Evolutionary conservation across 73 alveolate species (phyloP).

Genomic region (Vitrella brassicaformis): DNA sequence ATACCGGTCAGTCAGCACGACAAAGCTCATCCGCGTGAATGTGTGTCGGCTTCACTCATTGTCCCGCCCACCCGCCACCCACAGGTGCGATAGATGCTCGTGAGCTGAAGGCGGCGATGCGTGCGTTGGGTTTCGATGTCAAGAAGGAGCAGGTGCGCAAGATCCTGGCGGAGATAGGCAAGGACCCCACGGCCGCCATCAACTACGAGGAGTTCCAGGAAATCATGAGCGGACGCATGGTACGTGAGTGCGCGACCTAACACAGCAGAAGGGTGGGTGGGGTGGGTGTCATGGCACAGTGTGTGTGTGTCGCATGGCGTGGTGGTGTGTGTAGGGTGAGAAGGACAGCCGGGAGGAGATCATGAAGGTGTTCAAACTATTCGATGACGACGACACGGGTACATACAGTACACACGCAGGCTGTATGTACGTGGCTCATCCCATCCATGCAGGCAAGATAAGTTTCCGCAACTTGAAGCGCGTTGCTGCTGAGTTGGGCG

Average conservation of each 20-base stretch:
- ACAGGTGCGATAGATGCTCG: slow-evolving; percentile 56
- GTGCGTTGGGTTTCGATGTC: slow-evolving; percentile 49
- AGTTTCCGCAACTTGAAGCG: slow-evolving; percentile 51
- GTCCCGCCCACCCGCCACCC: not conserved
- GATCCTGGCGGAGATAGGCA: slow-evolving; percentile 49
- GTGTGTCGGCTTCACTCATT: not conserved
- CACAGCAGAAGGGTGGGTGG: too few species aligned
- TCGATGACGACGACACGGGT: slow-evolving; percentile 53
- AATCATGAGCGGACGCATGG: slow-evolving; percentile 28
- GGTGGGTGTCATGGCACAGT: too few species aligned
- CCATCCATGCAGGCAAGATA: too few species aligned
- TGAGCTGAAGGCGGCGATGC: slow-evolving; percentile 55
- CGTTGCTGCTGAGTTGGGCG: slow-evolving; percentile 55
- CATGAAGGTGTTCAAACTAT: slow-evolving; percentile 45
- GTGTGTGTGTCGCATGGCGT: too few species aligned
- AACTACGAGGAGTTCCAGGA: slow-evolving; percentile 28
- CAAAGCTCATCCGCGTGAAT: not conserved
- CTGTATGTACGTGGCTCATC: too few species aligned
- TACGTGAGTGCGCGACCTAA: not conserved
- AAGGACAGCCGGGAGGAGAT: slow-evolving; percentile 23
- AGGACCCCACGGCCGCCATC: slow-evolving; percentile 39
- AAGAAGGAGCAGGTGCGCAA: slow-evolving; percentile 50
- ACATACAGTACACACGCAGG: too few species aligned
- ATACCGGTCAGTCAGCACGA: not conserved
- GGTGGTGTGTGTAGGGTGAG: slow-evolving; percentile 6